phyloP scores from a whole-genome alignment of 345 rosid genomes.

The Lepidium didymum region DNA sequence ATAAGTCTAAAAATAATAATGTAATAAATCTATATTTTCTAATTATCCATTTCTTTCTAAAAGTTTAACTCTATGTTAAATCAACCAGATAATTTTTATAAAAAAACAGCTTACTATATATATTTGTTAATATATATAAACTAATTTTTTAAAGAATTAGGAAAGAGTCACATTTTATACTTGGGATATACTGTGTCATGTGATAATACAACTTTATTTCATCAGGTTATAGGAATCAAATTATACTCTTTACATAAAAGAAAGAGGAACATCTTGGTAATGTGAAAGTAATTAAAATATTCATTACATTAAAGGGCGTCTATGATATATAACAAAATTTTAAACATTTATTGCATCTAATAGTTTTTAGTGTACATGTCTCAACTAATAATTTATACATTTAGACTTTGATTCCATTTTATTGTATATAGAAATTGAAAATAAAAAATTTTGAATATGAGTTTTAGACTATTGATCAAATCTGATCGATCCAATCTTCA shows the following conservation, averaged over 20 bases:
- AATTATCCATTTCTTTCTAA: background rate
- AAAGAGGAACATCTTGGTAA: background rate
- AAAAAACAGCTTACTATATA: background rate
- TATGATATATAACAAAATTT: no score
- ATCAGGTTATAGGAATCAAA: background rate
- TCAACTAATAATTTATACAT: no score
- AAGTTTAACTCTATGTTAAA: background rate
- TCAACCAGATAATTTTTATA: background rate
- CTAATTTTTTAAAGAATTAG: background rate
- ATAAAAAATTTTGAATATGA: no score
- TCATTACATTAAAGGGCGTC: no score
- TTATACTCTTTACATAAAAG: background rate
- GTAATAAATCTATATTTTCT: background rate
- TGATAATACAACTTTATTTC: background rate
- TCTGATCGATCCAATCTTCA: no score
- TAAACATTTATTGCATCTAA: no score
- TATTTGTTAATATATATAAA: background rate
- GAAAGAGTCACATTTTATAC: background rate
- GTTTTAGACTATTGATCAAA: no score
- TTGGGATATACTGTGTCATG: background rate
- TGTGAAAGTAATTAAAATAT: background rate
- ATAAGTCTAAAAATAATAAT: background rate
- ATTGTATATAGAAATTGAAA: no score
- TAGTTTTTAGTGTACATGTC: no score
- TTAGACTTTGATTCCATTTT: no score